Evolutionary conservation across 192 early-diverging fungal species (phyloP).

Genomic region (Jimgerdemannia flammicorona): DNA sequence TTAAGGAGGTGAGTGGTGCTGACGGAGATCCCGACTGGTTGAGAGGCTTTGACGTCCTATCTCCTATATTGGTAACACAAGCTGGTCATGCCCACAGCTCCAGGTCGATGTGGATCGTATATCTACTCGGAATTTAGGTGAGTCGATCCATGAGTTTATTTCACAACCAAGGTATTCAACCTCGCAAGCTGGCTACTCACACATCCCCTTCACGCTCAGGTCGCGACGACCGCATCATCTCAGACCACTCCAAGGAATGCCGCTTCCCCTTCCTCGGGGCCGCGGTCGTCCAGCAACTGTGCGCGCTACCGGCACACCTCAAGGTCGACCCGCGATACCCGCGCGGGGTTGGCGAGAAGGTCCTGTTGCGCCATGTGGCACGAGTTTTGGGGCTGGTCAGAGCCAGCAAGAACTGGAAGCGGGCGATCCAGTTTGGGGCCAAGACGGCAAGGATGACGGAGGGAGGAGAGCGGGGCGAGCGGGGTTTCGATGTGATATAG

Average conservation of each 20-base stretch:
- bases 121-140: slow-evolving; percentile 77
- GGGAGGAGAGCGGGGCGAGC: slow-evolving; percentile 26
- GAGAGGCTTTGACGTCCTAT: not conserved
- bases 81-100: slow-evolving; percentile 34
- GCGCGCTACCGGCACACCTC: slow-evolving; percentile 63
- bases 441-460: slow-evolving; percentile 91
- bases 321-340: slow-evolving; percentile 82
- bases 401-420: slow-evolving; percentile 73
- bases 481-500: too few relatives aligned
- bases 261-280: slow-evolving; percentile 85
- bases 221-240: slow-evolving; percentile 90
- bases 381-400: slow-evolving; percentile 59
- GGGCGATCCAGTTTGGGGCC: slow-evolving; percentile 98
- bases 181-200: slow-evolving; percentile 1
- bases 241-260: slow-evolving; percentile 81
- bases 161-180: not conserved
- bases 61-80: not conserved
- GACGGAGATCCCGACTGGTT: not conserved
- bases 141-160: not conserved
- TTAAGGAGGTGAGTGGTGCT: slow-evolving; percentile 46
- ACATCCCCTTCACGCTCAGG: slow-evolving; percentile 32
- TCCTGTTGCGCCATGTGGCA: slow-evolving; percentile 77
- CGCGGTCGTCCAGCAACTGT: slow-evolving; percentile 62
- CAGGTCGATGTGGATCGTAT: slow-evolving; percentile 86
- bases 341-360: slow-evolving; percentile 86